These are phyloP conservation scores for Clonostachys rhizophaga DNA, from an alignment of 2,329 filamentous ascomycete genomes.

Conservation along the genomic window DNA sequence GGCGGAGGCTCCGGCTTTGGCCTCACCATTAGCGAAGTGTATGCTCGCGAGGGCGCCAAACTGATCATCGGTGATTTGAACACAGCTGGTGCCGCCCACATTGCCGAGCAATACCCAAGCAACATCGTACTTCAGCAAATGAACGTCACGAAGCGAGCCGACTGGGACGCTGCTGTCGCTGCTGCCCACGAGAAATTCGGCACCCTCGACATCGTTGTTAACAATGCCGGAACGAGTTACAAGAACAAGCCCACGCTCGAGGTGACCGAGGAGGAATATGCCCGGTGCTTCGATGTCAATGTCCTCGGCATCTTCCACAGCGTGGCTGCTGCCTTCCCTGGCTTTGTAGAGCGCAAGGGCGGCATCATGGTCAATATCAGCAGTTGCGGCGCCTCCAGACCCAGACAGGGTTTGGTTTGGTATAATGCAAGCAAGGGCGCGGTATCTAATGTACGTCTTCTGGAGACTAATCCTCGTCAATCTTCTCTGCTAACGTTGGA, in stretches of 20 bases:
- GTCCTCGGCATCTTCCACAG: slow-evolving; percentile 86
- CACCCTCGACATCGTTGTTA: slow-evolving; percentile 23
- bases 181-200: slow-evolving; percentile 5
- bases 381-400: slow-evolving; percentile 68
- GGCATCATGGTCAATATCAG: slow-evolving; percentile 75
- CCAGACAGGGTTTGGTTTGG: slow-evolving; percentile 70
- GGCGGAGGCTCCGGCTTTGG: slow-evolving; percentile 61
- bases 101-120: slow-evolving; percentile 23
- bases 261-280: slow-evolving; percentile 74
- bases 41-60: slow-evolving; percentile 70
- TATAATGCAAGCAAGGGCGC: slow-evolving; percentile 83
- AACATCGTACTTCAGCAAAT: neutral
- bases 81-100: slow-evolving; percentile 61
- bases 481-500: neutral
- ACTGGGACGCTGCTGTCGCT: slow-evolving; percentile 2
- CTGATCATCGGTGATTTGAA: slow-evolving; percentile 76
- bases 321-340: slow-evolving; percentile 62
- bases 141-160: slow-evolving; percentile 2
- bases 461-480: neutral
- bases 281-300: slow-evolving; percentile 76
- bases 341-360: slow-evolving; percentile 67
- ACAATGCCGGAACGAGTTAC: slow-evolving; percentile 16
- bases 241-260: neutral
- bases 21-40: slow-evolving; percentile 74
- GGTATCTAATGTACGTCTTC: slow-evolving; percentile 35